These are phyloP conservation scores for Yamadazyma epiphylla DNA, from an alignment of 1,139 yeast genomes.

Conservation along the genomic window DNA sequence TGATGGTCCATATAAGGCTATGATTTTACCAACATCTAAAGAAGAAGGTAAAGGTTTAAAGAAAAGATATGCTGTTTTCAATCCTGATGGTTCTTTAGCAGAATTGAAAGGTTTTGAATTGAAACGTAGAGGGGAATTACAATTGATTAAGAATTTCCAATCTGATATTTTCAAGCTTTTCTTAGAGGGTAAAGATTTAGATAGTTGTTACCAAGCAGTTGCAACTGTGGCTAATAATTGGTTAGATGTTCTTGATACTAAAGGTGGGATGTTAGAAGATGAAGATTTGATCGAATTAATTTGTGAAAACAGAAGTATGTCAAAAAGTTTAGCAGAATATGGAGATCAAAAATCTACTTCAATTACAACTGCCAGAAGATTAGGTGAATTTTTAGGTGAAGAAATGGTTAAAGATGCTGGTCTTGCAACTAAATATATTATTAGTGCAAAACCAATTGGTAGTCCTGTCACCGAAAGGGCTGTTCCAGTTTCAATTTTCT, in stretches of 20 bases:
- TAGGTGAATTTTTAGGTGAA: conserved; percentile 95
- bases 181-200: conserved; percentile 76
- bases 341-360: conserved; percentile 91
- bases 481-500: conserved; percentile 91
- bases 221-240: conserved; percentile 93
- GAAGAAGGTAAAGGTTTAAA: conserved; percentile 97
- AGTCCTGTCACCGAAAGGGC: conserved; percentile 97
- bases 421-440: conserved; percentile 90
- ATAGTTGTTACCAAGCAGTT: conserved; percentile 81
- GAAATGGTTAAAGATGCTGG: conserved; percentile 98
- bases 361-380: conserved; percentile 87
- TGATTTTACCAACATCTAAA: conserved; percentile 94
- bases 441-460: conserved; percentile 76
- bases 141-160: conserved; percentile 90
- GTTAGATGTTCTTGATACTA: conserved; percentile 88
- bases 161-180: conserved; percentile 90
- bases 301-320: conserved; percentile 96
- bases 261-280: conserved; percentile 85
- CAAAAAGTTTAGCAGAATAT: conserved; percentile 84
- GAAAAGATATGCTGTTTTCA: conserved; percentile 95
- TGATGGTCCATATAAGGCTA: conserved; percentile 97
- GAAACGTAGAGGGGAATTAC: conserved; percentile 95
- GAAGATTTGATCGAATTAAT: conserved; percentile 91
- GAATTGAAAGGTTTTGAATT: conserved; percentile 96
- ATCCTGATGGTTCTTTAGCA: conserved; percentile 89